A percentile compares a stretch with the other conserved stretches of the same genome.
Evolutionary conservation across 176 grass and related monocot species (phyloP).

Genomic region (Zea mays): Zm-B73-REFERENCE-NAM-5.0 NC_050105.1:144534501-144535000

Average conservation of each 20-base stretch:
- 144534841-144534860: conserved; percentile 86
- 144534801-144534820: background rate
- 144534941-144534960: conserved; percentile 95
- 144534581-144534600: conserved; percentile 74
- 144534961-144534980: background rate
- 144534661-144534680: conserved; percentile 92
- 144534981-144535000: background rate
- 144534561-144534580: conserved; percentile 9
- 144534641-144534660: conserved; percentile 72
- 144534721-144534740: background rate
- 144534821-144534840: conserved; percentile 73
- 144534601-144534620: conserved; percentile 98
- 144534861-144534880: conserved; percentile 90
- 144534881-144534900: conserved; percentile 92
- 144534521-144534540: background rate
- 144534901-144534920: conserved; percentile 80
- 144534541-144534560: background rate
- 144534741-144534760: conserved; percentile 19
- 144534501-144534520: background rate
- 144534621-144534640: conserved; percentile 97
- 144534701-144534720: conserved; percentile 10
- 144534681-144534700: background rate
- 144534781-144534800: background rate
- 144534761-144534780: background rate
- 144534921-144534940: conserved; percentile 90